Evolutionary conservation across 805 yeast genomes (phyloP), one percentile per base, ranked within the genome.

Genomic region (Cyberlindnera samutprakarnensis): DNA sequence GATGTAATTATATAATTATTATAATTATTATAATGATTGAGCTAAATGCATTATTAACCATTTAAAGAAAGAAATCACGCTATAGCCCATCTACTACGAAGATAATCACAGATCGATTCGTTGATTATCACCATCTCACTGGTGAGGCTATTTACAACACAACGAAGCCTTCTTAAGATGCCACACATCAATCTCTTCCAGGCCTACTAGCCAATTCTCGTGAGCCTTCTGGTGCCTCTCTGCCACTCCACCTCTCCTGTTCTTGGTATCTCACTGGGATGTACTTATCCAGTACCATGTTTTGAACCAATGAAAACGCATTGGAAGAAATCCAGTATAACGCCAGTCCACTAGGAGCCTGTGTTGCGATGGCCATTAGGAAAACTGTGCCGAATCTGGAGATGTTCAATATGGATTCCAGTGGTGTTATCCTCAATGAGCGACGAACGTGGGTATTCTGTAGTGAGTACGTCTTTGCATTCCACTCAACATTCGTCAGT

Each of bases 311-410:
- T 3, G 96, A 87, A 51, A 67, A 88, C 4, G 68, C 44, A 51
- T 86, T 88, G 0, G 96, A 86, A 28, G 90, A 75, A 19, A 85
- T 68, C 98, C 97, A 90, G 57, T 88, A 90, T n/a, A 86, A 52
- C 0, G 80, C 73, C 22, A 88, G 59, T 1, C 94, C 85, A 18
- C 78, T 63, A 0, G 97, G 95, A 0, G 95, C 94, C 47, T 87
- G 92, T 25, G 87, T 72, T 0, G 95, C 68, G 14, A 87, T 64
- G 5, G 86, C 87, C 80, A 86, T 85, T 57, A 90, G 64, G 42
- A 84, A 75, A 2, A 87, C 75, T 32, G 83, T 74, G 15, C 90
- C 75, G 41, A 84, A 64, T 46, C 96, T 65, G 3, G 94, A 73
- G 2, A 83, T 49, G 39, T 76, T 85, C 33, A 83, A 67, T 22